Evolutionary conservation across 805 yeast species (phyloP), one percentile per base, ranked within the genome.

Genomic region (Candida ponderosae): DNA sequence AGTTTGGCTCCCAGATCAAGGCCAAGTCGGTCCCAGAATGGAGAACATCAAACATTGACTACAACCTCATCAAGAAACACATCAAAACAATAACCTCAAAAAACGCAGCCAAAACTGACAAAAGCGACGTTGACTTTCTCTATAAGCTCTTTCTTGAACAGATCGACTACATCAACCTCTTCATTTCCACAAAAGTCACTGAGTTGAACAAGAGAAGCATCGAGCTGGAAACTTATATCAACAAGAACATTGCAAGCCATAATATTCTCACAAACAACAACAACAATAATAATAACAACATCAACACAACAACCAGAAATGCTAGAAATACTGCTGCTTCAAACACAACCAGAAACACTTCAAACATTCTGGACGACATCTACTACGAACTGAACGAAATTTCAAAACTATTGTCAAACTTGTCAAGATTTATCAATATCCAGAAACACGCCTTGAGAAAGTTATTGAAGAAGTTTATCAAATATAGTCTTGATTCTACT

Each of bases 11-110:
- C 31, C 88, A 82, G 51, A 68, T 89, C 18, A 65, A 72, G 37
- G 77, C 74, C 45, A 70, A 86, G 47, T 82, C 95, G 11, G 82
- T 87, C 18, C 87, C 89, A 2, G 93, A 85, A 62, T 89, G 97
- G 97, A 73, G 74, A 49, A 73, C 75, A 43, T 81, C 85, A 59
- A 87, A 89, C 57, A 68, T 89, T 30, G 88, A 86, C 51, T 89
- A 89, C 60, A 81, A 86, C 46, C 84, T 78, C 28, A 56, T 89
- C 40, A 89, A 88, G 14, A 24, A 24, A 58, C 60, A 61, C 5
- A 67, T 72, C 32, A 85, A 89, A 40, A 71, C 79, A 48, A 54
- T 57, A 8, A 81, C 90, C 2, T 53, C 64, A 19, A 43, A 44
- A 26, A 15, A 23, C 19, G 24, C 39, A 14, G 35, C 28, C 18